phyloP scores from a whole-genome alignment of 306 rosid species.

The Psophocarpus tetragonolobus region DNA sequence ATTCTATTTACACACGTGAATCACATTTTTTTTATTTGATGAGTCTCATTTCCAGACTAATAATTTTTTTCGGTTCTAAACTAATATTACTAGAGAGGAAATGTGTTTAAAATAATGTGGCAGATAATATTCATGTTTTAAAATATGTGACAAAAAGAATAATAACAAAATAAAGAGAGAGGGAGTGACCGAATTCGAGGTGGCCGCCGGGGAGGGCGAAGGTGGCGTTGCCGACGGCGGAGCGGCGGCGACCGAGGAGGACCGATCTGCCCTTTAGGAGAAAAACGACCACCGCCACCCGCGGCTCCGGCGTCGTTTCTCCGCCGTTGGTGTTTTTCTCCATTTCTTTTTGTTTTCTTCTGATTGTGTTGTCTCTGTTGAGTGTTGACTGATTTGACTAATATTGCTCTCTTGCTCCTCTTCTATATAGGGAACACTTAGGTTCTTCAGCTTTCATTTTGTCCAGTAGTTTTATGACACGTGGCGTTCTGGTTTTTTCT shows the following conservation, averaged over 20 bases:
- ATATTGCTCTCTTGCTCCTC: background rate
- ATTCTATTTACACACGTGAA: too few relatives aligned
- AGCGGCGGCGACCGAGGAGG: slow-evolving; percentile 53
- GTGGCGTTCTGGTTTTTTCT: background rate
- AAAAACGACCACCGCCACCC: slow-evolving; percentile 61
- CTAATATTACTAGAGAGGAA: too few relatives aligned
- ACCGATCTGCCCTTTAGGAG: slow-evolving; percentile 45
- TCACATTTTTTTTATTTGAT: too few relatives aligned
- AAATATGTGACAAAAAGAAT: background rate
- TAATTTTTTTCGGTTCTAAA: too few relatives aligned
- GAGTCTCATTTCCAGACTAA: too few relatives aligned
- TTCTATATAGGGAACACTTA: background rate
- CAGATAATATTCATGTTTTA: too few relatives aligned
- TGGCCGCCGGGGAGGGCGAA: slow-evolving; percentile 63
- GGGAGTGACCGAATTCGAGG: slow-evolving; percentile 53
- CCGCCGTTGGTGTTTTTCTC: slow-evolving; percentile 33
- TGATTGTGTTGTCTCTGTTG: background rate
- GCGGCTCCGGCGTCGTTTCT: slow-evolving; percentile 40
- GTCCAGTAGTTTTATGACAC: background rate
- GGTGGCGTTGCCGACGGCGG: slow-evolving; percentile 47
- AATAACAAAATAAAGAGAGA: background rate
- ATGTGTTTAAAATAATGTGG: too few relatives aligned
- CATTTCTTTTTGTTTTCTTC: slow-evolving; percentile 14
- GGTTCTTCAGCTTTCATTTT: background rate
- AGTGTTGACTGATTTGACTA: too few relatives aligned